Evolutionary conservation across 805 yeast species (phyloP), one percentile per base, ranked within the genome.

Genomic region (Yarrowia deformans): DNA sequence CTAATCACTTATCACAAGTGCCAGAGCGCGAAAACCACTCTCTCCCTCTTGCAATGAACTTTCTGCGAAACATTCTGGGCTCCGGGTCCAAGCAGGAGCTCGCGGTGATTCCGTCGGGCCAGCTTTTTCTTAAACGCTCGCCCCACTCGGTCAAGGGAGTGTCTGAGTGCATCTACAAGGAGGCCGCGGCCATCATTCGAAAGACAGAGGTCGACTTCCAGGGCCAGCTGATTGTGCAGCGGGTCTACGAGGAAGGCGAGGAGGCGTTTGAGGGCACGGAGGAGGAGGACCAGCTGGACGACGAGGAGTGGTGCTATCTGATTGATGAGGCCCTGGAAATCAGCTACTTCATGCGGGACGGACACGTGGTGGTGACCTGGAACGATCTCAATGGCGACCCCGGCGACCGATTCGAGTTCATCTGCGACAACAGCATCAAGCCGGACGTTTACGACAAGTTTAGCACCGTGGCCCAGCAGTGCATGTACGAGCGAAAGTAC

Each of bases 101-200:
- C 40, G 85, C 87, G 10, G 82, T 85, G 74, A 83, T 95, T 61
- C 91, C 97, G 1, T 84, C 89, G 0, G 98, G 98, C 3, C 89
- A 88, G 78, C 83, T 94, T 58, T 90, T 83, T 75, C 81, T 94
- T 55, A 84, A 90, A 18, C 81, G 98, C 61, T 83, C 90, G 0
- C 90, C 90, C 7, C 84, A 83, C 29, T 90, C 97, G 1, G 97
- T 97, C 13, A 91, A 92, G 76, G 93, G 97, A 9, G 93, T 88
- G 34, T 81, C 87, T 43, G 98, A 95, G 78, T 78, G 81, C 72
- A 76, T 81, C 23, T 93, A 87, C 78, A 88, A 87, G 70, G 97
- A 91, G 73, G 93, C 97, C 1, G 87, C 87, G 46, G 87, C 94
- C 14, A 81, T 88, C 1, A 87, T 94, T 61, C 83, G 91, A 49